A percentile compares a stretch with the other conserved stretches of the same genome.
Evolutionary conservation across 495 filamentous ascomycete genomes (phyloP).

Genomic region (Aspergillus avenaceus): DNA sequence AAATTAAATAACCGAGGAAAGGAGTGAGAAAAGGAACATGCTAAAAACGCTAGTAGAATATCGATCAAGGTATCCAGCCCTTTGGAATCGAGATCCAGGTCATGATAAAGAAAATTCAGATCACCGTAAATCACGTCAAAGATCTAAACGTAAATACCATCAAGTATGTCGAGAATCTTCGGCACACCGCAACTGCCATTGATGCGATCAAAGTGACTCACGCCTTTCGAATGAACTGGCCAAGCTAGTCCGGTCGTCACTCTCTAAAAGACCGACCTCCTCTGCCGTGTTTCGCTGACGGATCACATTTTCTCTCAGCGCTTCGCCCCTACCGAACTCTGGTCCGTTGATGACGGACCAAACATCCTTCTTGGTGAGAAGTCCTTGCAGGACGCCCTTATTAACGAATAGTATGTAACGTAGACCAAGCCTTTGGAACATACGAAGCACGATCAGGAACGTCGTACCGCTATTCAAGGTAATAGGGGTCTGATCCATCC

Average conservation of each 20-base stretch:
- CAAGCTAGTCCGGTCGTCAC: constrained; percentile 37
- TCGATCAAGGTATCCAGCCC: background rate
- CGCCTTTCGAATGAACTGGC: constrained; percentile 33
- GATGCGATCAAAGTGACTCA: constrained; percentile 24
- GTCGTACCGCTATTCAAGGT: constrained; percentile 72
- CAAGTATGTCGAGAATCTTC: constrained; percentile 5
- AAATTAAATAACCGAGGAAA: background rate
- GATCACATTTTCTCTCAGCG: constrained; percentile 29
- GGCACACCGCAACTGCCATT: background rate
- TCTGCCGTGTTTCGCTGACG: constrained; percentile 41
- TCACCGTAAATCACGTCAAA: background rate
- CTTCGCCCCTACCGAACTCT: constrained; percentile 51
- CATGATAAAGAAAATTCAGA: background rate
- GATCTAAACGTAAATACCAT: background rate
- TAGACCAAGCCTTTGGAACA: constrained; percentile 91
- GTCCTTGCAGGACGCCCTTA: constrained; percentile 72
- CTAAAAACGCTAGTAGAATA: background rate
- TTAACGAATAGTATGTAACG: constrained; percentile 87
- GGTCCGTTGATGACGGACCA: constrained; percentile 86
- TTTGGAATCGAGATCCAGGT: background rate
- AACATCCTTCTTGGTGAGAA: constrained; percentile 98
- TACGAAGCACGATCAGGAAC: constrained; percentile 75
- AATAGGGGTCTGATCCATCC: constrained; percentile 98
- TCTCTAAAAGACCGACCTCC: constrained; percentile 47
- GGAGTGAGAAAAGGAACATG: background rate